Evolutionary conservation across 306 rosid genomes (phyloP).

Genomic region (Dalbergia oliveri): DNA sequence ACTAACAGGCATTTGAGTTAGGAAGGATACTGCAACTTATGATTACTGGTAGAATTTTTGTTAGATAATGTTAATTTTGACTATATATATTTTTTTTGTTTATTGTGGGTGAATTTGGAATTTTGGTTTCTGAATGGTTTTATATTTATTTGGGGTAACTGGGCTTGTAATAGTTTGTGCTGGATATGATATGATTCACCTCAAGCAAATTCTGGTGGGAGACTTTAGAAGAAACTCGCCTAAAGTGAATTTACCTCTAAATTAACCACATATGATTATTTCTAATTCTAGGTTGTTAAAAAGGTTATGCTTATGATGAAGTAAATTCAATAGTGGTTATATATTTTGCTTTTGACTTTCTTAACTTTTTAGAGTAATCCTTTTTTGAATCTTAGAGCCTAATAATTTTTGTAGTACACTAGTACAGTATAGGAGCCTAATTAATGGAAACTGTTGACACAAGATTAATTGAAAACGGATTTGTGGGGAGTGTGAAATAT

Average conservation of each 20-base stretch:
- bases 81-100: slow-evolving; percentile 30
- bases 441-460: slow-evolving; percentile 5
- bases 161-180: not conserved
- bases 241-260: not conserved
- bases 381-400: no score
- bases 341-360: no score
- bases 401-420: no score
- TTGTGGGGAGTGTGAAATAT: no score
- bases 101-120: slow-evolving; percentile 33
- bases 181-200: not conserved
- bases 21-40: slow-evolving; percentile 47
- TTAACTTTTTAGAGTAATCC: no score
- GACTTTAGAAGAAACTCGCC: not conserved
- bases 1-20: slow-evolving; percentile 50
- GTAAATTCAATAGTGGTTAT: no score
- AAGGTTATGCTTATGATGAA: no score
- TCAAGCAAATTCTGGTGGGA: not conserved
- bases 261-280: no score
- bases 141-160: not conserved
- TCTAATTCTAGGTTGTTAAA: no score
- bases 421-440: not conserved
- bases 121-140: slow-evolving; percentile 18
- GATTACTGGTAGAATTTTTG: slow-evolving; percentile 46
- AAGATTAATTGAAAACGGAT: slow-evolving; percentile 25
- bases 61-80: slow-evolving; percentile 46